Base-by-base conservation (phyloP, 768 basidiomycete species). In the Gymnopilus junonius region DNA sequence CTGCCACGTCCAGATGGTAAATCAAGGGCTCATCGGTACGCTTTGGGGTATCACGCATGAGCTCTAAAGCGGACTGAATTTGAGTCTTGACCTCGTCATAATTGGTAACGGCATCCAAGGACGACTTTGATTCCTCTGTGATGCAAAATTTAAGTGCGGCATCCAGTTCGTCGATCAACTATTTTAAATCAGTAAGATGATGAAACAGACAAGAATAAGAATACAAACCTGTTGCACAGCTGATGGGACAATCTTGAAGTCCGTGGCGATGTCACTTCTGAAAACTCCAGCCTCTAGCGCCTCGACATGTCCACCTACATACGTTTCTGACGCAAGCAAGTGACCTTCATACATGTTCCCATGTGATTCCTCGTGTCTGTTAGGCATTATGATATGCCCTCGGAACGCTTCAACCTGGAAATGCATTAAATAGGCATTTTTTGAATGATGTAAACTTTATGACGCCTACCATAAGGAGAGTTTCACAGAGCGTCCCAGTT, bases 301-400 rank as follows among this genome's bases (percentile, higher is more conserved):
- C 77, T 99, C 97, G 65, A 99, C 97, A 74, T 99, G 97, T 17
- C 97, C 97, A 53, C 97, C 97, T 45, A 99, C 97, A 70, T 99
- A 99, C 0, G 97, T 99, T 76, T 99, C 97, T 0, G 95, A 95
- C 0, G 95, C 91, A 10, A 99, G 83, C n/a, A 99, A 78, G 78
- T 99, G 97, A 0, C 97, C 97, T 51, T 99, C 92, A 68, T 92
- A 95, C 85, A 97, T 95, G 63, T 88, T 91, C 14, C 95, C 89
- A 67, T 97, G 89, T 1, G 88, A 83, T 59, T 99, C 97, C 76
- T 97, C 96, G 72, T 99, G 95, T 63, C 94, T 84, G 73, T 99
- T 99, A 3, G 97, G 97, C 95, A 97, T 97, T 72, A 99, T 97
- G 68, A 99, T 95, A 34, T 86, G 84, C 1, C 87, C 94, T 27